phyloP scores from a whole-genome alignment of 2,329 filamentous ascomycete genomes.

The Juglanconis juglandina region DNA sequence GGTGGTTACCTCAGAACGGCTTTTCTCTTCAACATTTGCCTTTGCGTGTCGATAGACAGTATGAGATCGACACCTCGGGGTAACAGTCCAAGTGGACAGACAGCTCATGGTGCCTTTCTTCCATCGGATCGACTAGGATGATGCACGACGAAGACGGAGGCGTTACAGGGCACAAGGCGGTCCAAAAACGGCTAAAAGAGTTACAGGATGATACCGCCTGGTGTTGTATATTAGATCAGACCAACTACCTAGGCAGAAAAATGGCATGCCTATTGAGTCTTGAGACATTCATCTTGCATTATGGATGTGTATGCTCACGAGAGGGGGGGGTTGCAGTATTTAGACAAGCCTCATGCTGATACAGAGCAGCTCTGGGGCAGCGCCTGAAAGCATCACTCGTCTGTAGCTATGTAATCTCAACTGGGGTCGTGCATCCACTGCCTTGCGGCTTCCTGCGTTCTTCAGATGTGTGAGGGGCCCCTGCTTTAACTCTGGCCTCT shows the following conservation, averaged over 20 bases:
- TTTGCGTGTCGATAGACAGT: neutral
- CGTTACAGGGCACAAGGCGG: neutral
- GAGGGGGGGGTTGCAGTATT: neutral
- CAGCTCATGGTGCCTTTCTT: neutral
- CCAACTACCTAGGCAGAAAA: neutral
- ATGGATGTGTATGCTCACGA: neutral
- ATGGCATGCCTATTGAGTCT: neutral
- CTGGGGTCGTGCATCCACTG: too few relatives aligned
- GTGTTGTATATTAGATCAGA: slow-evolving; percentile 1
- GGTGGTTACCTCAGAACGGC: neutral
- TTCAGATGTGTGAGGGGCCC: too few relatives aligned
- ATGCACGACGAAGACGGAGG: neutral
- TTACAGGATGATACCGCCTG: slow-evolving; percentile 11
- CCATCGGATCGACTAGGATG: neutral
- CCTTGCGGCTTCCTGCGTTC: too few relatives aligned
- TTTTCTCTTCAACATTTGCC: neutral
- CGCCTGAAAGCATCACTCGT: neutral
- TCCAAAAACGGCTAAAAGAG: neutral
- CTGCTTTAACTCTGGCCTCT: too few relatives aligned
- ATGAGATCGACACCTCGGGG: neutral
- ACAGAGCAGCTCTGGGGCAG: neutral
- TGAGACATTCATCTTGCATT: neutral
- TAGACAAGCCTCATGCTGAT: neutral
- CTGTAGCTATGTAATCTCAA: too few relatives aligned
- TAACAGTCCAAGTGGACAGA: neutral